Conservation (phyloP, 345 rosid species). For the Pseudoturritis turrita region DNA sequence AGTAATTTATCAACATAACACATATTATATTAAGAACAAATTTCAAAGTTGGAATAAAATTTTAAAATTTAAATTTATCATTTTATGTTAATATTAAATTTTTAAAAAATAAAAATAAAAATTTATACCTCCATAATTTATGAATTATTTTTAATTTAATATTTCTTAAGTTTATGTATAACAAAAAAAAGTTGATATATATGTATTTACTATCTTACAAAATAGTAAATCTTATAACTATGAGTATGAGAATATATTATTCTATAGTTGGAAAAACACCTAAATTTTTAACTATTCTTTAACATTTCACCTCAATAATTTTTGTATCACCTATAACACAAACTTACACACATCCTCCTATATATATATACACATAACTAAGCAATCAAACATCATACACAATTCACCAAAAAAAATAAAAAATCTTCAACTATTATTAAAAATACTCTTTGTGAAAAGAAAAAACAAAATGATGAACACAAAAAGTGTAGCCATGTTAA, state of each 20-base stretch:
- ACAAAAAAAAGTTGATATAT: background rate
- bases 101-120: background rate
- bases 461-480: background rate
- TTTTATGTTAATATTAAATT: background rate
- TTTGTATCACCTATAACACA: background rate
- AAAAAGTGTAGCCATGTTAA: slow-evolving; percentile 4
- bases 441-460: background rate
- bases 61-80: background rate
- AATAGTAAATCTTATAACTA: background rate
- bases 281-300: background rate
- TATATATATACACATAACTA: background rate
- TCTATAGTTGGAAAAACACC: background rate
- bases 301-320: background rate
- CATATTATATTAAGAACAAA: background rate
- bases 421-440: background rate
- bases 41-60: background rate
- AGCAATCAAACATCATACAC: slow-evolving; percentile 3
- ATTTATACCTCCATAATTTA: background rate
- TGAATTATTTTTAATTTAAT: background rate
- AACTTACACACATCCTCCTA: background rate
- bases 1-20: background rate
- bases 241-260: background rate
- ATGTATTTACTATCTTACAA: background rate
- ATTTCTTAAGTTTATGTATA: background rate
- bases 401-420: background rate